These are phyloP conservation scores for Verticillium longisporum DNA, from an alignment of 2,329 filamentous ascomycete species.

Conservation along the genomic window DNA sequence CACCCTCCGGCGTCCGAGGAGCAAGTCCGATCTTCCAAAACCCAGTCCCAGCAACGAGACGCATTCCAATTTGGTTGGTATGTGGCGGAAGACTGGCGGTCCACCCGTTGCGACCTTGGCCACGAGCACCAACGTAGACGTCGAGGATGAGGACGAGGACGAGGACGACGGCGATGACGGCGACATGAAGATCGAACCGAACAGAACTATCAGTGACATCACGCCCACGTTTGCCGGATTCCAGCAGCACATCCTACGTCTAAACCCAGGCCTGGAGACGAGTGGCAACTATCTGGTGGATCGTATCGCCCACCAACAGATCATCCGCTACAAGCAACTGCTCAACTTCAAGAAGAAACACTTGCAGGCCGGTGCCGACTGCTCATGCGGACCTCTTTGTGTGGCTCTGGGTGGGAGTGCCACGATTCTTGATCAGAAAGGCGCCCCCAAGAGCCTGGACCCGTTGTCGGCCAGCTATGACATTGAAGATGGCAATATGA, in stretches of 20 bases:
- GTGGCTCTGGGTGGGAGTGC: conserved; percentile 60
- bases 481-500: conserved; percentile 52
- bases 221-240: conserved; percentile 72
- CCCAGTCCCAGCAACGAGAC: conserved; percentile 19
- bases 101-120: conserved; percentile 44
- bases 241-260: conserved; percentile 60
- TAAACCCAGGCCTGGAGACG: conserved; percentile 64
- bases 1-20: conserved; percentile 40
- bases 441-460: conserved; percentile 41
- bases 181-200: conserved; percentile 55
- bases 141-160: conserved; percentile 49
- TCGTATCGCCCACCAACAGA: conserved; percentile 75
- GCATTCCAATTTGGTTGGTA: conserved; percentile 35
- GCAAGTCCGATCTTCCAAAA: conserved; percentile 46
- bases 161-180: conserved; percentile 56
- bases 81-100: conserved; percentile 47
- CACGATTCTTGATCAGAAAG: conserved; percentile 52
- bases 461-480: conserved; percentile 30
- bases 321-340: conserved; percentile 70
- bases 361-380: conserved; percentile 52
- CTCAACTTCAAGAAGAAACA: conserved; percentile 67
- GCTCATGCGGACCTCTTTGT: conserved; percentile 57
- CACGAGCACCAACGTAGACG: conserved; percentile 16
- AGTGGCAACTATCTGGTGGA: conserved; percentile 61
- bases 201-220: conserved; percentile 58